A percentile compares a stretch with the other conserved stretches of the same genome.
These are phyloP conservation scores for Anacardium occidentale DNA, from an alignment of 345 rosid species.

Conservation along the genomic window DNA sequence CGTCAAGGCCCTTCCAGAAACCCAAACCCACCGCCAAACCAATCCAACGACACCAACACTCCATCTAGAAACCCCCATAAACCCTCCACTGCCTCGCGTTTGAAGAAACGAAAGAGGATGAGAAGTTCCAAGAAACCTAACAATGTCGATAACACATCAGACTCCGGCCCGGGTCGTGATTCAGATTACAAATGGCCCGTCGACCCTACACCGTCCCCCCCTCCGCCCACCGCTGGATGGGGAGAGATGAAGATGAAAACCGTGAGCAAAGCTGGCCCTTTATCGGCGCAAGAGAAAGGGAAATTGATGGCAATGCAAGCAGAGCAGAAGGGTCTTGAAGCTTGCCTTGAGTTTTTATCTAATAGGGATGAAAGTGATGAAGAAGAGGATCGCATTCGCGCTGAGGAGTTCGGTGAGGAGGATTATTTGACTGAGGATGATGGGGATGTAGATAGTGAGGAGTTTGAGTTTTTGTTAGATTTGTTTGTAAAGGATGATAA, in stretches of 20 bases:
- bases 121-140: not conserved
- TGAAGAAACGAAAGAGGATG: slow-evolving; percentile 18
- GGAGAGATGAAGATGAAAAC: slow-evolving; percentile 25
- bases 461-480: slow-evolving; percentile 41
- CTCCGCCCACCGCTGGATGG: slow-evolving; percentile 38
- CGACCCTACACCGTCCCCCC: not conserved
- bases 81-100: slow-evolving; percentile 31
- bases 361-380: slow-evolving; percentile 20
- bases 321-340: slow-evolving; percentile 39
- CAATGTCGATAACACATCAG: not conserved
- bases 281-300: slow-evolving; percentile 34
- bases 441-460: slow-evolving; percentile 30
- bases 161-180: slow-evolving; percentile 16
- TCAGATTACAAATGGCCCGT: not conserved
- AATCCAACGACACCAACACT: slow-evolving; percentile 4
- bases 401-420: slow-evolving; percentile 24
- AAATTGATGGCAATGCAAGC: slow-evolving; percentile 30
- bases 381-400: slow-evolving; percentile 18
- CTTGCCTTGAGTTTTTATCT: slow-evolving; percentile 42
- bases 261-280: slow-evolving; percentile 8
- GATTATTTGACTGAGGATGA: slow-evolving; percentile 25
- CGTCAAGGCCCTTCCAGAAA: slow-evolving; percentile 65
- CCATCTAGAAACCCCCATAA: slow-evolving; percentile 26
- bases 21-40: slow-evolving; percentile 30
- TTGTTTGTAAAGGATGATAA: slow-evolving; percentile 46